Evolutionary conservation across 345 rosid species (phyloP).

Genomic region (Trapa bicornis): DNA sequence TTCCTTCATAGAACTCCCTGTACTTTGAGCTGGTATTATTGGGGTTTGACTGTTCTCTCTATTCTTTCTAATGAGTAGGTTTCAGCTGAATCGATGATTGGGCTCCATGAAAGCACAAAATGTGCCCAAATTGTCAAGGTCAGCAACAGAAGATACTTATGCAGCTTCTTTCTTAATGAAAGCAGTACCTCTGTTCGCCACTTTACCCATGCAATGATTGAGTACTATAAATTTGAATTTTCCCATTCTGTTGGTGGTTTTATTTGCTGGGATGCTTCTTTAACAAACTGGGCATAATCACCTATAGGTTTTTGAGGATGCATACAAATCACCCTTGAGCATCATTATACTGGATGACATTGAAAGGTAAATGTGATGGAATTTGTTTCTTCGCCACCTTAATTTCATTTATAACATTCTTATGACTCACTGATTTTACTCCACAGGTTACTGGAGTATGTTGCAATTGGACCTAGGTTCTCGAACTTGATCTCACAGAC

Average conservation of each 20-base stretch:
- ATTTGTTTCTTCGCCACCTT: background rate
- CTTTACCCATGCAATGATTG: background rate
- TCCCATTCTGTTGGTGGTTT: slow-evolving; percentile 11
- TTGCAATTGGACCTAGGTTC: slow-evolving; percentile 93
- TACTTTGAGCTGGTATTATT: background rate
- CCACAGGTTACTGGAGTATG: slow-evolving; percentile 82
- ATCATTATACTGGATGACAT: slow-evolving; percentile 91
- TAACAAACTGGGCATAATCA: background rate
- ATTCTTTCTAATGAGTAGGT: slow-evolving; percentile 28
- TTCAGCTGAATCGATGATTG: slow-evolving; percentile 93
- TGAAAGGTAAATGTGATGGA: slow-evolving; percentile 51
- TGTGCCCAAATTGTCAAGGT: slow-evolving; percentile 95
- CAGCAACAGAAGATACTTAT: background rate
- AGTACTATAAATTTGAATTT: background rate
- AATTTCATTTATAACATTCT: background rate
- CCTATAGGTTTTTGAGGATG: slow-evolving; percentile 88
- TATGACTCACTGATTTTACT: background rate
- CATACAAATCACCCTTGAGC: slow-evolving; percentile 94
- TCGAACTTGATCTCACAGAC: slow-evolving; percentile 89
- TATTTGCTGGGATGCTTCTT: background rate
- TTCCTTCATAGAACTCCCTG: background rate
- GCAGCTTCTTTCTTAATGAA: background rate
- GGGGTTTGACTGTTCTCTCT: background rate
- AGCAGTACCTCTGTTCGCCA: background rate
- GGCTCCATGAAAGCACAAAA: slow-evolving; percentile 93